Percentiles rank a stretch among this genome's conserved stretches.
phyloP scores from a whole-genome alignment of 129 eudicot species.

The Kitagawia praeruptora region DNA sequence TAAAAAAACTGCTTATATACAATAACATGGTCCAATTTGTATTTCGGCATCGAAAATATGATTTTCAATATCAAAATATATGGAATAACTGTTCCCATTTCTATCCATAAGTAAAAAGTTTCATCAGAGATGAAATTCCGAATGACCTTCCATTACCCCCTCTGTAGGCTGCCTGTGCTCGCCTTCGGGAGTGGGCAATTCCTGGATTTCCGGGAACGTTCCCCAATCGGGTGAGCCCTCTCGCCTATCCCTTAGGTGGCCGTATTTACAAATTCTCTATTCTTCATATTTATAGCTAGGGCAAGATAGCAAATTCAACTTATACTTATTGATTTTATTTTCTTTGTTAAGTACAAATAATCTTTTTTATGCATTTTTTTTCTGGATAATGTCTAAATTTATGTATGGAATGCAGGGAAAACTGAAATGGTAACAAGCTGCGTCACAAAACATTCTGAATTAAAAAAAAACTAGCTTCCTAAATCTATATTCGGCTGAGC shows the following conservation, averaged over 20 bases:
- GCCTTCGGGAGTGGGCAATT: too few relatives aligned
- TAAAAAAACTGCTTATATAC: not conserved
- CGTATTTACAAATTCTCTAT: not conserved
- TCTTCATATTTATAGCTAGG: not conserved
- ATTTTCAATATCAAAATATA: too few relatives aligned
- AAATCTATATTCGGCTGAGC: not conserved
- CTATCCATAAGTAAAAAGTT: too few relatives aligned
- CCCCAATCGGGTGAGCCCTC: too few relatives aligned
- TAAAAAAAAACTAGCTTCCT: not conserved
- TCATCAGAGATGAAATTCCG: too few relatives aligned
- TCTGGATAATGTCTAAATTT: not conserved
- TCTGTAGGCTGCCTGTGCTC: too few relatives aligned
- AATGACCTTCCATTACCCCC: too few relatives aligned
- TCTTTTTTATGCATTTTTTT: not conserved
- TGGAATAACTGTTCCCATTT: too few relatives aligned
- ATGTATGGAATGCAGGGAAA: not conserved
- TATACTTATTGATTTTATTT: not conserved
- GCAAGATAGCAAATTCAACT: not conserved
- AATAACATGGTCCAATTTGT: not conserved
- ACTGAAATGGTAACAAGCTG: not conserved
- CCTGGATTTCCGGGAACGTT: too few relatives aligned
- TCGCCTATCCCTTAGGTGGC: not conserved
- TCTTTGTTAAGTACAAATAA: not conserved
- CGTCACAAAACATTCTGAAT: not conserved
- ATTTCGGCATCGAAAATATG: not conserved